Percentiles rank a stretch among this genome's conserved stretches.
Evolutionary conservation across 352 stramenopile species (phyloP).

Genomic region (Pythium insidiosum): DNA sequence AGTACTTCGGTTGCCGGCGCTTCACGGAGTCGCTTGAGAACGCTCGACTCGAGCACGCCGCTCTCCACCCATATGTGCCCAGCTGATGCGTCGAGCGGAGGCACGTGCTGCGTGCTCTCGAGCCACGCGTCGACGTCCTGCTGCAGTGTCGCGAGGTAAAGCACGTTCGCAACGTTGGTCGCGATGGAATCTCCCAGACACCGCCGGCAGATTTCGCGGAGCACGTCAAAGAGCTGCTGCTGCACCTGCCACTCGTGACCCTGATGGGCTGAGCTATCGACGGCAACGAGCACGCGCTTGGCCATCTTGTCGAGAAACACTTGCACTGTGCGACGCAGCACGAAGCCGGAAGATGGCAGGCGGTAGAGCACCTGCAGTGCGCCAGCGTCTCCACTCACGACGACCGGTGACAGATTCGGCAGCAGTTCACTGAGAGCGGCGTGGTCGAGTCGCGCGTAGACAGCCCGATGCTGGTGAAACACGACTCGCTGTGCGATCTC

Average conservation of each 20-base stretch:
- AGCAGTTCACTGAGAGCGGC: conserved; percentile 18
- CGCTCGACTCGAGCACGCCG: too few relatives aligned
- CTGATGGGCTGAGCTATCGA: conserved; percentile 30
- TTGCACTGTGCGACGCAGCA: conserved; percentile 11
- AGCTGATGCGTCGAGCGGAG: conserved; percentile 25
- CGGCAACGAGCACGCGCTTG: too few relatives aligned
- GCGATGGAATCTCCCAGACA: conserved; percentile 37
- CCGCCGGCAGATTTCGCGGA: conserved; percentile 52
- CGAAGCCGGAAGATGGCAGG: conserved; percentile 21
- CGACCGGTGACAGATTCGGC: conserved; percentile 20
- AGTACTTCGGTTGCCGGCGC: background rate
- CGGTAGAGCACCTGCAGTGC: conserved; percentile 34
- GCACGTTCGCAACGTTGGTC: conserved; percentile 48
- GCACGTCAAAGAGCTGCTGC: conserved; percentile 28
- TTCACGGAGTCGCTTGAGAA: background rate
- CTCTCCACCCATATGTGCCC: too few relatives aligned
- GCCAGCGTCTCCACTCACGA: conserved; percentile 29
- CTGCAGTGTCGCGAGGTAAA: conserved; percentile 71
- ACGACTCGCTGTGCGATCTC: conserved; percentile 44
- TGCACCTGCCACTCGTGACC: background rate
- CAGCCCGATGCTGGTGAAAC: conserved; percentile 27
- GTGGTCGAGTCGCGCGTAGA: conserved; percentile 38
- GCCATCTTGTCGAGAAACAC: conserved; percentile 47
- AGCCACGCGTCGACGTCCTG: conserved; percentile 43
- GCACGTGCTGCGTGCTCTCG: conserved; percentile 44